Evolutionary conservation across 768 basidiomycete species (phyloP), one percentile per base, ranked within the genome.

Genomic region (Hygrophoropsis aurantiaca): DNA sequence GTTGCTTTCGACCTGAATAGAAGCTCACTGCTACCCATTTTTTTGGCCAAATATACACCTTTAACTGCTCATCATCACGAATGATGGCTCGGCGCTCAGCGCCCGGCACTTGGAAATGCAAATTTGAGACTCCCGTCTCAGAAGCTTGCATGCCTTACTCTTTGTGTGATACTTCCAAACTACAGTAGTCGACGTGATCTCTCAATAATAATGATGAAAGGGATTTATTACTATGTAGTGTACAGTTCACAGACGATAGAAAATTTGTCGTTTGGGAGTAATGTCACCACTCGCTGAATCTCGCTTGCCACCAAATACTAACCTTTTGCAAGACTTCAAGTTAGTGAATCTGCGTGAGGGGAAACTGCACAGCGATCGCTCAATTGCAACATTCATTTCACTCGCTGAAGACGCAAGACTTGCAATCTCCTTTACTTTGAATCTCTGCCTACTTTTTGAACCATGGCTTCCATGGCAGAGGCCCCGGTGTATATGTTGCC

Each of bases 401-500:
- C 34, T 51, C 50, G 49, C 55, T 54, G 44, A 56, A 52, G 58
- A 46, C 48, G 53, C 36, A 45, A 46, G 45, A 26, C 48, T 35
- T 18, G 48, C 40, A 34, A 49, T 51, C 51, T 46, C 42, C 26
- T 24, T 21, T 49, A 44, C 38, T 53, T 54, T 40, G 53, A 55
- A 37, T 39, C 44, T 51, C 57, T 60, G 58, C 61, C 56, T 50
- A 52, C 56, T 34, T 53, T 56, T 58, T 48, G 47, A 52, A 65
- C 60, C 55, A 90, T 90, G 87, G 79, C 85, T 59, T 82, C 86
- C 58, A 82, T 84, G 67, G 81, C 83, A 59, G 66, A 65, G 67
- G 69, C 83, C 64, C 84, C 87, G 56, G 79, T 78, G 56, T 90
- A 81, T 69, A 71, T 89, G 75, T 71, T 84, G 61, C 81, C 82